Conservation (phyloP, 768 basidiomycete genomes). For the Amanita rubescens region DNA sequence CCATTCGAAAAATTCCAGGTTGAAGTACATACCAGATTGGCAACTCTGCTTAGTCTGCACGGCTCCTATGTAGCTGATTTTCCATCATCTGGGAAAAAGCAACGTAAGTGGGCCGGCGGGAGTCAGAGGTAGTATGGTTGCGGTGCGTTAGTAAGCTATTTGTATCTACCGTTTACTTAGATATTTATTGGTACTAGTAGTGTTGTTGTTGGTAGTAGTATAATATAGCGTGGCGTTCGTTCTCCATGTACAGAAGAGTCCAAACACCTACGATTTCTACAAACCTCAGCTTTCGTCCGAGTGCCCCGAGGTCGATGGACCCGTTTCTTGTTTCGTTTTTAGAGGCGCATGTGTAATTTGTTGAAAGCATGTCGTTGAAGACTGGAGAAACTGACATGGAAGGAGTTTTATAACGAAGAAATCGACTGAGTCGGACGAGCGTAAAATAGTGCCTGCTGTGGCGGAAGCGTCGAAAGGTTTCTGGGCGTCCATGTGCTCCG, state of each 20-base stretch:
- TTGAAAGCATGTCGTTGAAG: constrained; percentile 23
- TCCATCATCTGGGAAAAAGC: constrained; percentile 13
- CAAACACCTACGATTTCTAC: no score
- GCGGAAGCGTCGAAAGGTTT: neutral
- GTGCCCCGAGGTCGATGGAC: no score
- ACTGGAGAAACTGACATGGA: constrained; percentile 23
- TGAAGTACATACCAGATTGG: constrained; percentile 64
- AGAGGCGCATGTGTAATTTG: constrained; percentile 6
- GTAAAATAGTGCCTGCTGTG: constrained; percentile 18
- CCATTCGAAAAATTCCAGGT: constrained; percentile 73
- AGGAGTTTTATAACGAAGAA: constrained; percentile 22
- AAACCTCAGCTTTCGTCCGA: no score
- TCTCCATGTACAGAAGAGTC: no score
- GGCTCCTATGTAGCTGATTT: constrained; percentile 58
- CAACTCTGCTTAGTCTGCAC: constrained; percentile 55
- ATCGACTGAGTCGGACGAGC: constrained; percentile 23
- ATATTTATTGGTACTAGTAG: no score
- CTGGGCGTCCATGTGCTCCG: neutral
- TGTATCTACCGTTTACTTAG: no score
- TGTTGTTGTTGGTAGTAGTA: no score
- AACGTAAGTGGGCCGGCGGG: neutral
- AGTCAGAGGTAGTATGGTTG: no score
- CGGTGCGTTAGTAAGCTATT: no score
- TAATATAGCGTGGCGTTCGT: no score
- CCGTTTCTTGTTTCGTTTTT: neutral